Base-by-base conservation (phyloP, 2,329 filamentous ascomycete genomes). In the Botryosphaeria dothidea region DNA sequence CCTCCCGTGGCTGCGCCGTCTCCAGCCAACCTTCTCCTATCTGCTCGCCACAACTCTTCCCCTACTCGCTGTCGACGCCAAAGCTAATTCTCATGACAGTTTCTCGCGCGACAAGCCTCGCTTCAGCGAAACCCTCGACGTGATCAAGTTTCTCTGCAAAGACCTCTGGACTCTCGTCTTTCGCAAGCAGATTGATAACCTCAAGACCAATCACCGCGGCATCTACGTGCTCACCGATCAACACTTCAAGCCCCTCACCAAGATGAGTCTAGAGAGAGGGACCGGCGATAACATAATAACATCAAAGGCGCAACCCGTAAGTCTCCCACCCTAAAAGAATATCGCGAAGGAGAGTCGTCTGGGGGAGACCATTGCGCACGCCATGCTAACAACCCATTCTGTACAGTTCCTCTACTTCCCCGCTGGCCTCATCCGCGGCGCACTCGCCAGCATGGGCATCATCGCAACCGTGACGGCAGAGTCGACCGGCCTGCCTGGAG, bases 141-240 rank as follows among this genome's bases (percentile, higher is more conserved):
- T 93, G 57, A 99, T 99, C 77, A 99, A 99, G 78, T 98, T 99
- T 74, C 84, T 99, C 57, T 99, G 95, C 86, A 99, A 99, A 82
- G 95, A 99, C 77, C 84, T 99, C 49, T 99, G 95, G 95, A 93
- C 88, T 36, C 84, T 98, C 21, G 87, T 97, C 17, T 99, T 97
- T 79, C 86, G 92, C 75, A 99, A 99, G 80, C 96, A 98, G 78
- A 92, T 99, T 74, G 95, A 99, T 79, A 99, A 99, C 76, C 84
- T 99, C 52, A 99, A 99, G 81, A 99, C 95, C 8, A 99, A 99
- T 75, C 95, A 99, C 77, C 84, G 95, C 19, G 95, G 95, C 58
- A 93, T 98, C 70, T 99, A 97, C 78, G 95, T 99, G 48, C 82
- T 99, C 61, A 98, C 94, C 15, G 95, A 99, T 79, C 93, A 93